phyloP scores from a whole-genome alignment of 2,329 filamentous ascomycete genomes.

The Colletotrichum incanum region DNA sequence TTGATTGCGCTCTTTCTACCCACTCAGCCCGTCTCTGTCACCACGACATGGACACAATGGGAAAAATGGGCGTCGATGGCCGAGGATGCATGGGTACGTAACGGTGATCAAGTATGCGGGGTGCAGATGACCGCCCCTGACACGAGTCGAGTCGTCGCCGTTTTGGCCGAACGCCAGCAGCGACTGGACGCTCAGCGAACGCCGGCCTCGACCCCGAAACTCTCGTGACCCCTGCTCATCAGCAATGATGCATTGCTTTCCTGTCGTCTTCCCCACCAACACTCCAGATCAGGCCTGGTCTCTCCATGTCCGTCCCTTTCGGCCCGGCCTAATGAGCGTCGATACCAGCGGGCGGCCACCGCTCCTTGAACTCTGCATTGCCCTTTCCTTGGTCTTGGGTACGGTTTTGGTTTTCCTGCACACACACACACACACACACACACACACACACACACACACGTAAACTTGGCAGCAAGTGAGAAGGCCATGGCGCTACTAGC shows the following conservation, averaged over 20 bases:
- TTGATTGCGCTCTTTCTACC: neutral
- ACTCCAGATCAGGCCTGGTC: conserved; percentile 9
- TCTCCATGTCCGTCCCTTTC: conserved; percentile 19
- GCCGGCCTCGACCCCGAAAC: conserved; percentile 9
- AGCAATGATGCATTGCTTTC: neutral
- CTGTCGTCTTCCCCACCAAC: conserved; percentile 6
- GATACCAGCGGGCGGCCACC: conserved; percentile 26
- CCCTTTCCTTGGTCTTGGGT: neutral
- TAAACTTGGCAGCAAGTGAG: neutral
- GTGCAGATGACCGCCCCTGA: conserved; percentile 6
- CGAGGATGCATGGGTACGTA: no score
- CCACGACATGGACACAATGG: no score
- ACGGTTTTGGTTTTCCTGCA: neutral
- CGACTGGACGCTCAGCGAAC: neutral
- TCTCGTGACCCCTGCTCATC: neutral
- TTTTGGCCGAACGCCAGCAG: neutral
- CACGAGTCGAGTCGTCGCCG: neutral
- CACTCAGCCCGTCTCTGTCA: no score
- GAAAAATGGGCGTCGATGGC: no score
- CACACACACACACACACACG: neutral
- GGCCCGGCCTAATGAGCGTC: conserved; percentile 33
- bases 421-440: neutral
- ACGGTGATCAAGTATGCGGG: conserved; percentile 31
- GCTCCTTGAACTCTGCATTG: neutral
- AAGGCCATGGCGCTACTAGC: neutral